Evolutionary conservation across 129 eudicot species (phyloP), one percentile per base, ranked within the genome.

Genomic region (Glebionis coronaria): DNA sequence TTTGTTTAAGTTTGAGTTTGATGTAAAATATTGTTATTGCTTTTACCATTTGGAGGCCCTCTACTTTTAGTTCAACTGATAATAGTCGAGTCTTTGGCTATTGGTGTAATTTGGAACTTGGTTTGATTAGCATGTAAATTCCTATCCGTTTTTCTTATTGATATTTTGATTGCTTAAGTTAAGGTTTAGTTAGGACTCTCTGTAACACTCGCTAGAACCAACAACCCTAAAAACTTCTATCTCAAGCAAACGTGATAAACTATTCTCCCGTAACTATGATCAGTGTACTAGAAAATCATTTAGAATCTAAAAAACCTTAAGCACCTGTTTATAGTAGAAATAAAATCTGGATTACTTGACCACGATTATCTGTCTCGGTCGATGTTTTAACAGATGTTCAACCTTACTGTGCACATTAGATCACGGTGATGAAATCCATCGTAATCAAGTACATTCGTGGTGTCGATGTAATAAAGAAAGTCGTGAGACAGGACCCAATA

Each of bases 21-120:
- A 16, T 73, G 78, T 73, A 10, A 1, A 45, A 56, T 14, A 66
- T 31, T 66, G 61, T 68, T 18, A n/a, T n/a, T 7, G 70, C 6
- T 65, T 6, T 57, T 5, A 44, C 2, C 23, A 8, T 46, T 23
- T 21, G 25, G 14, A 44, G 42, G 42, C 25, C 2, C 25, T 35
- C 42, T 35, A 9, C 7, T 8, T 1, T 2, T 35, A 35, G 61
- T 2, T n/a, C 6, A 27, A 14, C 29, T 57, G 38, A 27, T 12
- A 16, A 4, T 16, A 11, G 20, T 3, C 25, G 0, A 4, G 25
- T 16, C 57, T n/a, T n/a, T n/a, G n/a, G n/a, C n/a, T 23, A 23
- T 23, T 2, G 25, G 20, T 52, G 56, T 15, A 52, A 52, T 10
- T 16, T 35, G 42, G 25, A 12, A 52, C 4, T 16, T 52, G 21